Conservation (phyloP, 768 basidiomycete species). For the Melanogaster broomeanus region DNA sequence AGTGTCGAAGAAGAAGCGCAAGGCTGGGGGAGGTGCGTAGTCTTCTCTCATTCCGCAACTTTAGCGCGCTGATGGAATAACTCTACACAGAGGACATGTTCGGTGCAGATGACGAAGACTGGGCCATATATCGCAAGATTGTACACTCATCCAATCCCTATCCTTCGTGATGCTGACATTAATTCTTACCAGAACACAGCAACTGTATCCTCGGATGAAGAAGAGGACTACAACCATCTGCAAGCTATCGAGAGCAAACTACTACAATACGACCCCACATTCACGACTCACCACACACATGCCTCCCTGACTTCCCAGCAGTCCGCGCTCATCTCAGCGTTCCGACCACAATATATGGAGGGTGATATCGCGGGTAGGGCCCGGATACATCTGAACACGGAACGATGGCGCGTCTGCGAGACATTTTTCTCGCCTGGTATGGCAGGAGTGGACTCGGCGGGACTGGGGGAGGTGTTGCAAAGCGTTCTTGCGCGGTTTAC, state of each 20-base stretch:
- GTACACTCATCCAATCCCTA: constrained; percentile 42
- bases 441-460: constrained; percentile 94
- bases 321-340: constrained; percentile 85
- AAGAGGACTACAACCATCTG: constrained; percentile 76
- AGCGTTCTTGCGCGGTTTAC: constrained; percentile 76
- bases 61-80: constrained; percentile 2
- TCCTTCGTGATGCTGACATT: not conserved
- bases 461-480: constrained; percentile 89
- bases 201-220: constrained; percentile 82
- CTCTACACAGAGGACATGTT: constrained; percentile 78
- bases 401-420: constrained; percentile 90
- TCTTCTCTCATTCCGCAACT: not conserved
- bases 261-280: constrained; percentile 80
- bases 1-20: constrained; percentile 81
- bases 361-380: constrained; percentile 68
- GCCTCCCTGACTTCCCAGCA: constrained; percentile 73
- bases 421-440: constrained; percentile 92
- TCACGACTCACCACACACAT: constrained; percentile 80
- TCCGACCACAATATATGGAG: constrained; percentile 78
- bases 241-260: constrained; percentile 78
- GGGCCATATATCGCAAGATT: constrained; percentile 97
- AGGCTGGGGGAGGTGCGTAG: constrained; percentile 69
- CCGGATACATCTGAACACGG: constrained; percentile 86
- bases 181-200: constrained; percentile 56
- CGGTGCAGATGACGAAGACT: constrained; percentile 93